These are phyloP conservation scores for Leishmania tarentolae DNA, from an alignment of 208 protist genomes.

Conservation along the genomic window DNA sequence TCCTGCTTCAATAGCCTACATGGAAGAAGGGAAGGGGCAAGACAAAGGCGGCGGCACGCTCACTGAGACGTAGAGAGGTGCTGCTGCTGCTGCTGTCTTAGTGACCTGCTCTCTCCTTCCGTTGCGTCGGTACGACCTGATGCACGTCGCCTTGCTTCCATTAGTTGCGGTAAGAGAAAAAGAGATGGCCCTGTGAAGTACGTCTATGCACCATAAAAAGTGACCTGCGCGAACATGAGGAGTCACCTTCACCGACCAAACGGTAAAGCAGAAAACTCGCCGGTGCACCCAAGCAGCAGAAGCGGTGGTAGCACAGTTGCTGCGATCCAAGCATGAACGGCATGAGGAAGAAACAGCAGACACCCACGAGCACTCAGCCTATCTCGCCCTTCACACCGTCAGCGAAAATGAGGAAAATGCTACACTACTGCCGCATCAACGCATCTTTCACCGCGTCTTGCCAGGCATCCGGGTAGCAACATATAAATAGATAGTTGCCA, in stretches of 20 bases:
- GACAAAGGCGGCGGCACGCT: not conserved
- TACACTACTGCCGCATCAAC: not conserved
- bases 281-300: not conserved
- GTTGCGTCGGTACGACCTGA: not conserved
- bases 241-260: not conserved
- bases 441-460: constrained; percentile 1
- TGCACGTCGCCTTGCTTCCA: not conserved
- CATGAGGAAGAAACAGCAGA: not conserved
- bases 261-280: not conserved
- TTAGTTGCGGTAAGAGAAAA: too few relatives aligned
- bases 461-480: constrained; percentile 27
- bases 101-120: not conserved
- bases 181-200: not conserved
- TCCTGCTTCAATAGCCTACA: too few relatives aligned
- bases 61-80: not conserved
- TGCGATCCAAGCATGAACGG: not conserved
- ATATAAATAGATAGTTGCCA: constrained; percentile 37
- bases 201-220: not conserved
- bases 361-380: not conserved
- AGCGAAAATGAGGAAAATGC: not conserved
- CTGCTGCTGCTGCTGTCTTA: not conserved
- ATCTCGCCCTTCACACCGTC: not conserved
- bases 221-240: not conserved
- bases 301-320: not conserved
- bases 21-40: not conserved